Percentiles rank a stretch among this genome's conserved stretches.
Conservation (phyloP, 2,329 filamentous ascomycete species). For the Xylaria sp. region DNA sequence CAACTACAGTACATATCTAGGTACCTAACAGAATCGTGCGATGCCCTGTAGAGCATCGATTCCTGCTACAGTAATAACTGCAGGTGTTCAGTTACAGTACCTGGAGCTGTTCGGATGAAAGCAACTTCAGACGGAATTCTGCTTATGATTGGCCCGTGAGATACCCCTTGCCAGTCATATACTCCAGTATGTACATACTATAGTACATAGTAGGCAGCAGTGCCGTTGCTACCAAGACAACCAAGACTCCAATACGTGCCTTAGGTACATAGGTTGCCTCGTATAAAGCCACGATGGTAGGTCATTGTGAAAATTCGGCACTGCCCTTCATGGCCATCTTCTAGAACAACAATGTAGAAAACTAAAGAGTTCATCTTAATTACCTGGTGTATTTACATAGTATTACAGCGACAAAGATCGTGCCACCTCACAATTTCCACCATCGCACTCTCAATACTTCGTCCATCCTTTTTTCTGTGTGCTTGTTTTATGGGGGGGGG, state of each 20-base stretch:
- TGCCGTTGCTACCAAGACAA: not conserved
- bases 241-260: not conserved
- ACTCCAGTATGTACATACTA: no score
- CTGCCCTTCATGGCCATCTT: not conserved
- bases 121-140: not conserved
- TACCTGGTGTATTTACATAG: no score
- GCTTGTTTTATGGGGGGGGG: not conserved
- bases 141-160: not conserved
- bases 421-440: not conserved
- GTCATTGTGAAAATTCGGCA: not conserved
- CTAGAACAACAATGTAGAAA: not conserved
- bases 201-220: no score
- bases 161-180: no score
- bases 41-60: not conserved
- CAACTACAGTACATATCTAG: no score
- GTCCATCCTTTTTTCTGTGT: not conserved
- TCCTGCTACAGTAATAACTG: not conserved
- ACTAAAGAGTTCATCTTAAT: not conserved
- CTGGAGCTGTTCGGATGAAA: not conserved
- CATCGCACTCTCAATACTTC: not conserved
- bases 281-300: no score
- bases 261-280: no score
- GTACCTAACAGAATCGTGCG: not conserved
- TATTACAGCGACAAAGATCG: not conserved
- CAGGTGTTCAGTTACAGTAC: no score